Conservation (phyloP, 2,329 filamentous ascomycete species). For the Aphanocladium album region DNA sequence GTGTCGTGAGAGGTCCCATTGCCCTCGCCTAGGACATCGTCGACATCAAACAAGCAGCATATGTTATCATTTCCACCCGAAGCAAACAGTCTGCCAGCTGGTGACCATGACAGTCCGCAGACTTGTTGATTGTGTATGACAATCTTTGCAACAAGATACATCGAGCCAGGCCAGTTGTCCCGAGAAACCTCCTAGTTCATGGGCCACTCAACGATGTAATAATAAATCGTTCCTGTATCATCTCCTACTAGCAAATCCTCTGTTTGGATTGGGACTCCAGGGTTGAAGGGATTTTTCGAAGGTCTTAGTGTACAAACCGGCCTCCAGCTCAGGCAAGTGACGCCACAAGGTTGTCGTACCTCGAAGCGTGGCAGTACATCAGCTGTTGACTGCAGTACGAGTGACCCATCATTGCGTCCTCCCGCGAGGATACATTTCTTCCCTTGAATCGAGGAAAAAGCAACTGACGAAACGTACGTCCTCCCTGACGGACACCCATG, state of each 20-base stretch:
- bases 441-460: constrained; percentile 78
- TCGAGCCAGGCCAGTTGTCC: constrained; percentile 69
- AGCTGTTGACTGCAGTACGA: constrained; percentile 73
- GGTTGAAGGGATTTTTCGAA: constrained; percentile 45
- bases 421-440: constrained; percentile 77
- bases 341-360: constrained; percentile 62
- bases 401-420: constrained; percentile 69
- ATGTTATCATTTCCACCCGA: constrained; percentile 91
- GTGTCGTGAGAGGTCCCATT: not conserved
- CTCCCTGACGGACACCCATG: constrained; percentile 23
- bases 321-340: constrained; percentile 79
- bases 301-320: constrained; percentile 52
- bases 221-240: constrained; percentile 75
- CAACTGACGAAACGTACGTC: constrained; percentile 72
- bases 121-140: constrained; percentile 81
- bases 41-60: constrained; percentile 73
- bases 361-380: constrained; percentile 70
- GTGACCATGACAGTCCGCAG: constrained; percentile 87
- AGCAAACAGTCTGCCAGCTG: constrained; percentile 69
- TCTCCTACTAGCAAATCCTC: constrained; percentile 88
- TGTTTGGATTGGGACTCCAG: constrained; percentile 52
- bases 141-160: constrained; percentile 73
- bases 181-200: constrained; percentile 55
- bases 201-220: constrained; percentile 88
- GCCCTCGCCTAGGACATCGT: constrained; percentile 43